Conservation (phyloP, 768 basidiomycete genomes). For the Tulasnella sp. region DNA sequence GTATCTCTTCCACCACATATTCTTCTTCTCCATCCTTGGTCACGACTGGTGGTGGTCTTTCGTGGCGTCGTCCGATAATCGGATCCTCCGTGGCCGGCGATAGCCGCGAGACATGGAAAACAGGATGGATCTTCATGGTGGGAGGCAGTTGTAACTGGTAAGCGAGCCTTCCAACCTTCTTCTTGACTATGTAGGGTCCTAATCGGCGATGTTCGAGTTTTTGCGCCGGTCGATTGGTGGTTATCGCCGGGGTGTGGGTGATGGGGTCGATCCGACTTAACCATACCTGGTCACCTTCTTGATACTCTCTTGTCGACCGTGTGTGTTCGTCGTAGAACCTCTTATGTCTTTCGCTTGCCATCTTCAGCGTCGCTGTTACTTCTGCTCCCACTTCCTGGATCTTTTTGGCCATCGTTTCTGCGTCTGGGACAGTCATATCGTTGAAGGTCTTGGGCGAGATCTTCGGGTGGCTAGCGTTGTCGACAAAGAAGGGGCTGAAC, state of each 20-base stretch:
- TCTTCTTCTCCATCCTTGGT: background rate
- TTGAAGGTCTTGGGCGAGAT: no score
- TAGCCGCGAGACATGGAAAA: conserved; percentile 6
- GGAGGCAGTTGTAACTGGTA: background rate
- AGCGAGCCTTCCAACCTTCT: background rate
- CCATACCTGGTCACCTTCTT: conserved; percentile 11
- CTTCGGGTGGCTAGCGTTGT: no score
- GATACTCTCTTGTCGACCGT: background rate
- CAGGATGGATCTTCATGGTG: background rate
- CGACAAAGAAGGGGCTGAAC: no score
- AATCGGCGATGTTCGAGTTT: conserved; percentile 1
- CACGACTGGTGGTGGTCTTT: background rate
- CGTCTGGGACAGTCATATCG: no score
- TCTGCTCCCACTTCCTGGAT: no score
- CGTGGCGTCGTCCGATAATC: background rate
- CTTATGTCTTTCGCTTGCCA: background rate
- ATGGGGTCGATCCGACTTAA: background rate
- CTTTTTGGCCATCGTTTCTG: no score
- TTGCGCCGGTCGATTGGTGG: background rate
- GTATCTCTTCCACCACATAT: background rate
- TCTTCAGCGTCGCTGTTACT: background rate
- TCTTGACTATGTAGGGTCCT: background rate
- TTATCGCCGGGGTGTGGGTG: no score
- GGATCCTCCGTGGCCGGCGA: background rate
- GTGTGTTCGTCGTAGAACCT: background rate